Evolutionary conservation across 1,139 yeast genomes (phyloP).

Genomic region (Nakaseomyces nivariensis): DNA sequence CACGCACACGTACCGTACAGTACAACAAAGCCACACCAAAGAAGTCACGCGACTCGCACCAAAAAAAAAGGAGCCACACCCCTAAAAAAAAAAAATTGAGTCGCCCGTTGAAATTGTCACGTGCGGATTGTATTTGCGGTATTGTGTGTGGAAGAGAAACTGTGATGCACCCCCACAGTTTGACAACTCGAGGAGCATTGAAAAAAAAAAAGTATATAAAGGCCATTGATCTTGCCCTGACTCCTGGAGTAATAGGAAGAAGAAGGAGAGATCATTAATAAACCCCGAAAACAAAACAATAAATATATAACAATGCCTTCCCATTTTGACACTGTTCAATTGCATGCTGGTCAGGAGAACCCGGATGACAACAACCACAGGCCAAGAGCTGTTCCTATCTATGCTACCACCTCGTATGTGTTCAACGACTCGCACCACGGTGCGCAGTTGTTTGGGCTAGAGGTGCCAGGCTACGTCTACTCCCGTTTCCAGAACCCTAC

Average conservation of each 20-base stretch:
- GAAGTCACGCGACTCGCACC: too few species aligned
- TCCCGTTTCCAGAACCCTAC: constrained; percentile 92
- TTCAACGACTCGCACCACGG: constrained; percentile 86
- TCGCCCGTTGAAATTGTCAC: too few species aligned
- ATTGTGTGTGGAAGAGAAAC: too few species aligned
- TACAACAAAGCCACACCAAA: not conserved
- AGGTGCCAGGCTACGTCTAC: constrained; percentile 76
- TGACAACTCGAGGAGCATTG: too few species aligned
- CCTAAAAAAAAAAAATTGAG: too few species aligned
- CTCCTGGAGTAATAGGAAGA: too few species aligned
- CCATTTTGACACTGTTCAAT: constrained; percentile 82
- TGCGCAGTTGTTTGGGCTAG: constrained; percentile 77
- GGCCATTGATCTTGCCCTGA: too few species aligned
- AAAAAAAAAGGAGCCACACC: too few species aligned
- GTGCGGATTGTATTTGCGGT: too few species aligned
- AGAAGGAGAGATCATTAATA: too few species aligned
- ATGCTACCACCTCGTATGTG: constrained; percentile 76
- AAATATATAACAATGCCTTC: constrained; percentile 33
- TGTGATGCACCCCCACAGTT: too few species aligned
- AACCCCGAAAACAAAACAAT: not conserved
- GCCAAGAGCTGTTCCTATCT: constrained; percentile 88
- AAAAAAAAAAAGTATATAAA: too few species aligned
- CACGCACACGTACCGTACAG: not conserved
- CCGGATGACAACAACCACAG: constrained; percentile 44
- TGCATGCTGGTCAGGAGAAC: constrained; percentile 83